Evolutionary conservation across 176 grass and related monocot genomes (phyloP).

Genomic region (Lolium rigidum): DNA sequence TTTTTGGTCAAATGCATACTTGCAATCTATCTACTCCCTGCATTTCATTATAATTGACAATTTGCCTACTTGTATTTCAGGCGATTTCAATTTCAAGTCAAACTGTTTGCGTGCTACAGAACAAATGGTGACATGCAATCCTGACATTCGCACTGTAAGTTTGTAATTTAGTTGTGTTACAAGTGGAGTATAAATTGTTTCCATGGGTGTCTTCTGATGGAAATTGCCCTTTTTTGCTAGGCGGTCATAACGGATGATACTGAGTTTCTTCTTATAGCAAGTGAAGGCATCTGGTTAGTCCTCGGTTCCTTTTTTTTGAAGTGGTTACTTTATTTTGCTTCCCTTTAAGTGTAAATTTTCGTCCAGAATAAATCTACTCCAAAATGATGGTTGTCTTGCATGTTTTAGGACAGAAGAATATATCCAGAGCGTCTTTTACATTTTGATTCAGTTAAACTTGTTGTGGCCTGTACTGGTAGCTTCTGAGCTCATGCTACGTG

Average conservation of each 20-base stretch:
- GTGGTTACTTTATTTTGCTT: not conserved
- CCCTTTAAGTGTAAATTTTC: not conserved
- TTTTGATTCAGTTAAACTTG: not conserved
- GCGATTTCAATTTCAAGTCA: slow-evolving; percentile 26
- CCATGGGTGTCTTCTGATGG: not conserved
- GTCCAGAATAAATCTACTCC: not conserved
- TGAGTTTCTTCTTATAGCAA: slow-evolving; percentile 14
- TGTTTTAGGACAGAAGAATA: not conserved
- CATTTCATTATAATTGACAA: not conserved
- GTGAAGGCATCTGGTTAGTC: not conserved
- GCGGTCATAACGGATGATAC: not conserved
- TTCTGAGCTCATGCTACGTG: not conserved
- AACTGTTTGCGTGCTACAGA: not conserved
- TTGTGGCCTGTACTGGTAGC: not conserved
- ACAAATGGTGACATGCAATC: slow-evolving; percentile 36
- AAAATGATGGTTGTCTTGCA: not conserved
- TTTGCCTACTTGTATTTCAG: slow-evolving; percentile 8
- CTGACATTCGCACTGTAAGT: slow-evolving; percentile 30
- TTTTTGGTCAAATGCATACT: not conserved
- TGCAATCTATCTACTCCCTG: not conserved
- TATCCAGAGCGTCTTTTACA: not conserved
- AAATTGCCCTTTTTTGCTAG: not conserved
- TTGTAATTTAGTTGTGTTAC: not conserved
- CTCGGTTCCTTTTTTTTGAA: not conserved
- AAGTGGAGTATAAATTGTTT: not conserved